A percentile compares a stretch with the other conserved stretches of the same genome.
These are phyloP conservation scores for Vicia faba DNA, from an alignment of 306 rosid genomes.

Conservation along the genomic window DNA sequence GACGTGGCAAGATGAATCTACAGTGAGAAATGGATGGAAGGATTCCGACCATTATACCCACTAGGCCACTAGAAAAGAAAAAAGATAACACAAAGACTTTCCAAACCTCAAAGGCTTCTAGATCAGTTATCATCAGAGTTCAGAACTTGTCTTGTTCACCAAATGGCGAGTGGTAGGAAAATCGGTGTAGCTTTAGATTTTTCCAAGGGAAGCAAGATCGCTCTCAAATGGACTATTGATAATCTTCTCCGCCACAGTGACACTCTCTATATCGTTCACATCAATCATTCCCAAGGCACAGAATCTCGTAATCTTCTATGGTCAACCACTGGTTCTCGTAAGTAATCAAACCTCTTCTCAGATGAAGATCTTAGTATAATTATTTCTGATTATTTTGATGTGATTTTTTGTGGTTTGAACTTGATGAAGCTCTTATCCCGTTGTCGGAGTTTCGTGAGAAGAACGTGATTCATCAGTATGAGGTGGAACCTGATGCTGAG, in stretches of 20 bases:
- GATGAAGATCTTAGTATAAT: not conserved
- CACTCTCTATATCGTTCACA: constrained; percentile 47
- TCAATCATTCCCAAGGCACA: constrained; percentile 26
- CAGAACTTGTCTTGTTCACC: not conserved
- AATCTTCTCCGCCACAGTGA: constrained; percentile 49
- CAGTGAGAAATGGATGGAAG: not conserved
- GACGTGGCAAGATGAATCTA: too few relatives aligned
- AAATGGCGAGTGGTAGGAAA: constrained; percentile 43
- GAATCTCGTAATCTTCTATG: constrained; percentile 50
- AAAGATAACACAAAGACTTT: not conserved
- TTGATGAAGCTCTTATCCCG: constrained; percentile 53
- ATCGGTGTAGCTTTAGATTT: constrained; percentile 60
- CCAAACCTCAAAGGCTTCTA: not conserved
- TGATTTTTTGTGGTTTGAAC: not conserved
- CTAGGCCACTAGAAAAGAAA: not conserved
- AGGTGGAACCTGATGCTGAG: constrained; percentile 46
- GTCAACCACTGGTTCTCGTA: constrained; percentile 58
- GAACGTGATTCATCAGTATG: constrained; percentile 44
- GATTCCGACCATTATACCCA: not conserved
- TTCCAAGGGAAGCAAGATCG: constrained; percentile 59
- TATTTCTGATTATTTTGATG: constrained; percentile 29
- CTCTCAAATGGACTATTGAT: constrained; percentile 54
- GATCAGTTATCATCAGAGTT: not conserved
- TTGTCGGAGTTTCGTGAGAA: constrained; percentile 52
- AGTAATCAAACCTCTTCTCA: not conserved